Percentiles rank a stretch among this genome's conserved stretches.
phyloP scores from a whole-genome alignment of 2,329 filamentous ascomycete genomes.

The Boeremia lycopersici region DNA sequence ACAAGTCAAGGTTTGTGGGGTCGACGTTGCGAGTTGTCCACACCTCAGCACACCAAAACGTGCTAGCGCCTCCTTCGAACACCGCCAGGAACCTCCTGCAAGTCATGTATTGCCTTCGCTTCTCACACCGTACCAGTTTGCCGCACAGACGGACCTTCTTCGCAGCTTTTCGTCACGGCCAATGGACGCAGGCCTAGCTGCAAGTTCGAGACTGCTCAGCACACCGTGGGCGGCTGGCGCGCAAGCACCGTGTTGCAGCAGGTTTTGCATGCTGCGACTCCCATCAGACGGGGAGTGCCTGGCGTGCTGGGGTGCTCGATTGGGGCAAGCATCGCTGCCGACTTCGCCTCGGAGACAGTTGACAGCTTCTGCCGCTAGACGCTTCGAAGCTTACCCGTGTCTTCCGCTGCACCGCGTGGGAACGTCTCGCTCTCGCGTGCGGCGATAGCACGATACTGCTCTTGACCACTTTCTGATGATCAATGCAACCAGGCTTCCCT shows the following conservation, averaged over 20 bases:
- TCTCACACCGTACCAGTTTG: conserved; percentile 9
- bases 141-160: conserved; percentile 4
- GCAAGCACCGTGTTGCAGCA: background rate
- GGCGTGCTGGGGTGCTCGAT: conserved; percentile 5
- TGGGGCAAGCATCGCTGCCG: conserved; percentile 1
- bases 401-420: conserved; percentile 16
- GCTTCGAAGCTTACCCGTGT: conserved; percentile 23
- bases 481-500: conserved; percentile 23
- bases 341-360: conserved; percentile 21
- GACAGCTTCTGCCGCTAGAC: conserved; percentile 25
- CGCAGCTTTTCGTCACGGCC: background rate
- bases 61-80: conserved; percentile 19
- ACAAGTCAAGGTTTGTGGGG: conserved; percentile 28
- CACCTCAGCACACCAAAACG: conserved; percentile 11
- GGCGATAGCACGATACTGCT: conserved; percentile 4
- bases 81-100: conserved; percentile 16
- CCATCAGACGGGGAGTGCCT: background rate
- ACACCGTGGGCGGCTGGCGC: background rate
- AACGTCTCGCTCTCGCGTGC: conserved; percentile 1
- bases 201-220: background rate
- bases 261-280: background rate
- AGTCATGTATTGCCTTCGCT: conserved; percentile 18
- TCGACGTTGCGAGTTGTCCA: conserved; percentile 5
- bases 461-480: conserved; percentile 24
- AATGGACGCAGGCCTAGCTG: background rate